phyloP scores from a whole-genome alignment of 2,329 filamentous ascomycete species.

The Pseudogymnoascus sp. region DNA sequence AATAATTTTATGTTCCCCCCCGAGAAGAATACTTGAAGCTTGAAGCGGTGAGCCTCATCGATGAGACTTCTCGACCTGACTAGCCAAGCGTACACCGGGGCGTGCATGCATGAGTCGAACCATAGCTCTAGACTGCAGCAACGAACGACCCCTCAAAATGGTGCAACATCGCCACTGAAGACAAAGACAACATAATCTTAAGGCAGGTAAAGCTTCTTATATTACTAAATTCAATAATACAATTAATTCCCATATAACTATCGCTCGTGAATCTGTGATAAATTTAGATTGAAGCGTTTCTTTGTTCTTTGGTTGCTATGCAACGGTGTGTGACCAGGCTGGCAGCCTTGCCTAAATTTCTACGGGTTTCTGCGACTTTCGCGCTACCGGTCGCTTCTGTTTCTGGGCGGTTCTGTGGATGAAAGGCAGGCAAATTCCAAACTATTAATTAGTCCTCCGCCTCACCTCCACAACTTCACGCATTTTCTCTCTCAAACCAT shows the following conservation, averaged over 20 bases:
- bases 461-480: conserved; percentile 7
- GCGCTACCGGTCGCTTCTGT: conserved; percentile 10
- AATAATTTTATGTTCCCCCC: background rate
- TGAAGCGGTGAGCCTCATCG: background rate
- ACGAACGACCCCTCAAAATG: background rate
- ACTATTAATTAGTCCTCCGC: conserved; percentile 10
- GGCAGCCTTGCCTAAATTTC: conserved; percentile 10
- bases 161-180: background rate
- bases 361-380: conserved; percentile 10
- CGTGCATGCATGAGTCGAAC: background rate
- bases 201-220: background rate
- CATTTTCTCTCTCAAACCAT: conserved; percentile 8
- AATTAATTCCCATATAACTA: background rate
- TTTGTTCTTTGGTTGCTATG: conserved; percentile 7
- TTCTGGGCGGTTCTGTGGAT: conserved; percentile 10
- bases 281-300: background rate
- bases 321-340: conserved; percentile 7
- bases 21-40: background rate
- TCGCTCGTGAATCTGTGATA: background rate
- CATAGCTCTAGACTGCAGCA: background rate
- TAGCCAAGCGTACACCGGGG: background rate
- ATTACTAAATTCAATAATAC: background rate
- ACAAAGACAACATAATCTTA: background rate
- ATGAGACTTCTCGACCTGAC: background rate
- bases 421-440: conserved; percentile 8